A percentile compares a stretch with the other conserved stretches of the same genome.
Evolutionary conservation across 208 protist genomes (phyloP).

Genomic region (Trypanosoma platydactyli): DNA sequence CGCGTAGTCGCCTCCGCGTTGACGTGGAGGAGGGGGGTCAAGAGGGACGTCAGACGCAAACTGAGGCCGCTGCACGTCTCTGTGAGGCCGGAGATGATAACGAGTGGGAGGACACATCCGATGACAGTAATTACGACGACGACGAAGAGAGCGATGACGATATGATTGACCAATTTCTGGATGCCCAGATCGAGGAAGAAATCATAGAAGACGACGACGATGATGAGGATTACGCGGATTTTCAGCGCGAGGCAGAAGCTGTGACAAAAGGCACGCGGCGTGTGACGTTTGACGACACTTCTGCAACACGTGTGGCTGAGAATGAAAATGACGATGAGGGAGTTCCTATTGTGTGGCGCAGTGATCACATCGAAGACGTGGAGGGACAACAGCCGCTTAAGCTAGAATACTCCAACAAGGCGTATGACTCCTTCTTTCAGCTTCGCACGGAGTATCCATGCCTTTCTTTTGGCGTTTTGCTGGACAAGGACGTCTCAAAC

Average conservation of each 20-base stretch:
- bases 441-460: conserved; percentile 88
- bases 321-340: conserved; percentile 26
- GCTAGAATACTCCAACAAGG: conserved; percentile 85
- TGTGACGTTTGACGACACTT: conserved; percentile 53
- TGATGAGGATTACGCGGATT: conserved; percentile 75
- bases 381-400: conserved; percentile 24
- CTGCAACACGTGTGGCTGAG: conserved; percentile 11
- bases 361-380: conserved; percentile 30
- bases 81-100: conserved; percentile 26
- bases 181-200: conserved; percentile 52
- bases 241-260: conserved; percentile 59
- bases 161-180: conserved; percentile 36
- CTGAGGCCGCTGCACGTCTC: background rate
- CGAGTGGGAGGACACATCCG: conserved; percentile 33
- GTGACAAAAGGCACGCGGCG: conserved; percentile 44
- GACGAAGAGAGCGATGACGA: conserved; percentile 38
- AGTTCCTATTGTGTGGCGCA: conserved; percentile 43
- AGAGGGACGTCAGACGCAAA: background rate
- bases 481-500: conserved; percentile 55
- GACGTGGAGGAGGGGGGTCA: conserved; percentile 30
- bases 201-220: conserved; percentile 56
- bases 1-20: conserved; percentile 25
- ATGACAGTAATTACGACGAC: conserved; percentile 41
- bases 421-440: conserved; percentile 91
- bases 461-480: conserved; percentile 84